Evolutionary conservation across 208 protist genomes (phyloP).

Genomic region (Angomonas deanei): DNA sequence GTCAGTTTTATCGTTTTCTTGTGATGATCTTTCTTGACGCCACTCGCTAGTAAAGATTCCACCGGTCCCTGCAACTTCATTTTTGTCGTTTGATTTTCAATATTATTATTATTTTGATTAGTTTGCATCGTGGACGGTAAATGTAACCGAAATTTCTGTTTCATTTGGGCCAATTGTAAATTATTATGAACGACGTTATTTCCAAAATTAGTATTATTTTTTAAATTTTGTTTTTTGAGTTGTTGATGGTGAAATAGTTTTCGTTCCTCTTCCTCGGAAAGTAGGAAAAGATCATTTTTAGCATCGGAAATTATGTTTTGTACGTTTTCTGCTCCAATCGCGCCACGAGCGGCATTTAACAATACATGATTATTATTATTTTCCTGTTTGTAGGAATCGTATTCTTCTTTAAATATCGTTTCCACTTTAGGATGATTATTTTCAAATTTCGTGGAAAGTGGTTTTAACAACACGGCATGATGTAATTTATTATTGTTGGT

Average conservation of each 20-base stretch:
- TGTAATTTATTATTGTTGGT: neutral
- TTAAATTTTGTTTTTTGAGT: neutral
- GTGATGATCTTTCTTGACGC: too few relatives aligned
- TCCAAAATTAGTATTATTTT: neutral
- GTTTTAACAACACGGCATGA: too few relatives aligned
- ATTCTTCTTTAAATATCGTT: too few relatives aligned
- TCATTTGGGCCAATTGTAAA: neutral
- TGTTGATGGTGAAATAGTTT: neutral
- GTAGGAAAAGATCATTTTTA: neutral
- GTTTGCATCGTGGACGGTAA: neutral
- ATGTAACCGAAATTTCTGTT: neutral
- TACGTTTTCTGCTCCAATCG: too few relatives aligned
- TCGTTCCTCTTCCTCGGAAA: neutral
- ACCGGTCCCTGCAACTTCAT: neutral
- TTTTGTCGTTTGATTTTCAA: neutral
- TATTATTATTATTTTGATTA: slow-evolving; percentile 3
- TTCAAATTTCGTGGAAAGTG: too few relatives aligned
- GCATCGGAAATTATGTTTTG: too few relatives aligned
- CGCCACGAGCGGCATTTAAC: too few relatives aligned
- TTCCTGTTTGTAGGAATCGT: too few relatives aligned
- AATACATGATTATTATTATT: too few relatives aligned
- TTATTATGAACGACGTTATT: neutral
- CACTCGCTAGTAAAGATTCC: neutral
- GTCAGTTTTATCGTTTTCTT: neutral
- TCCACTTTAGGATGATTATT: too few relatives aligned